Conservation (phyloP, 257 asterid species). For the Solanum chiquidenum region DNA sequence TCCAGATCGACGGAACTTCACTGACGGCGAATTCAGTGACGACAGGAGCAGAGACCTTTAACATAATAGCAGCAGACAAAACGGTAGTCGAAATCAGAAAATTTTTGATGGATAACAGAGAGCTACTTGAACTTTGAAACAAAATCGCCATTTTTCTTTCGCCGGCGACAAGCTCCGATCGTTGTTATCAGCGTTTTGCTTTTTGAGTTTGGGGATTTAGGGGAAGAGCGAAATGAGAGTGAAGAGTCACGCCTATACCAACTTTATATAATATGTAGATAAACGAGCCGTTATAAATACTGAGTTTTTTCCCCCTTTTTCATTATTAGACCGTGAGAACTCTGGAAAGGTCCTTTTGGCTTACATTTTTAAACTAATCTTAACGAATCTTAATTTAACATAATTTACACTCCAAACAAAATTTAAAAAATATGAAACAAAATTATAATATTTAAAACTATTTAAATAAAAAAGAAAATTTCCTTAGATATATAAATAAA, state of each 20-base stretch:
- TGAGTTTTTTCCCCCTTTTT: too few relatives aligned
- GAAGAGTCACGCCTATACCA: not conserved
- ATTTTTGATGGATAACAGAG: slow-evolving; percentile 21
- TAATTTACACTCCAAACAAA: too few relatives aligned
- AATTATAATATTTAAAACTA: too few relatives aligned
- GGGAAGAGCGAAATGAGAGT: not conserved
- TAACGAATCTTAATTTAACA: too few relatives aligned
- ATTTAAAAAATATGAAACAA: too few relatives aligned
- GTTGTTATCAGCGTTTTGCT: not conserved
- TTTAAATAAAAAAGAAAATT: too few relatives aligned
- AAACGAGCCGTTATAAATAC: not conserved
- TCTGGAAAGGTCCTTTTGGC: not conserved
- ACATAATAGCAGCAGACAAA: slow-evolving; percentile 46
- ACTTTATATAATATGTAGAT: not conserved
- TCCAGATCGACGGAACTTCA: slow-evolving; percentile 52
- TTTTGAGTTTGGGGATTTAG: not conserved
- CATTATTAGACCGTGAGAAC: not conserved
- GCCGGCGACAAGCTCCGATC: not conserved
- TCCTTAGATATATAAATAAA: too few relatives aligned
- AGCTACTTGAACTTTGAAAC: slow-evolving; percentile 5
- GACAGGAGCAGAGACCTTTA: slow-evolving; percentile 38
- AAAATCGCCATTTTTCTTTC: slow-evolving; percentile 12
- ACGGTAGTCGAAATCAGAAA: slow-evolving; percentile 44
- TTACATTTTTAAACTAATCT: not conserved
- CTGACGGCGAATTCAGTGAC: slow-evolving; percentile 35